These are phyloP conservation scores for Arachnomyces sp. DNA, from an alignment of 2,329 filamentous ascomycete genomes.

Conservation along the genomic window DNA sequence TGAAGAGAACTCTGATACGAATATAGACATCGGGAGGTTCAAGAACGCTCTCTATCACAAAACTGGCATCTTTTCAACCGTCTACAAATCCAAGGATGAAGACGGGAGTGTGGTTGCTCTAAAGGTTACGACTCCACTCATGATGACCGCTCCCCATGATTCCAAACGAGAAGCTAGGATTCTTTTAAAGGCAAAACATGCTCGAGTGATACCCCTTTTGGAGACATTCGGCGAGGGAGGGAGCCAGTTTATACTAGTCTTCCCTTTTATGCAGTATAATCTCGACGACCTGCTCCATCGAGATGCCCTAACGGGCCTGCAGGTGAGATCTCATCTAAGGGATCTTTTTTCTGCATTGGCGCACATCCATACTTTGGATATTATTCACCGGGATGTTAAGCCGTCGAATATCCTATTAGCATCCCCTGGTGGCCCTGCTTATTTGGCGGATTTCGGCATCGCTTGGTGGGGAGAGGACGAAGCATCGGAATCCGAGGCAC, in stretches of 20 bases:
- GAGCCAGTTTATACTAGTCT: slow-evolving; percentile 68
- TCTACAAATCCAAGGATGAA: slow-evolving; percentile 61
- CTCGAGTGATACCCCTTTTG: slow-evolving; percentile 59
- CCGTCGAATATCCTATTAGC: slow-evolving; percentile 77
- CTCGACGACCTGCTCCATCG: slow-evolving; percentile 59
- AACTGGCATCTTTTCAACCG: slow-evolving; percentile 70
- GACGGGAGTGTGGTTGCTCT: slow-evolving; percentile 55
- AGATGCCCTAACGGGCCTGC: slow-evolving; percentile 30
- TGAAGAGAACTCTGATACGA: slow-evolving; percentile 21
- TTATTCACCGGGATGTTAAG: slow-evolving; percentile 92
- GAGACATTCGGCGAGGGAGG: slow-evolving; percentile 64
- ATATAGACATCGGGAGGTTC: slow-evolving; percentile 48
- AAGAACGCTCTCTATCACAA: slow-evolving; percentile 49
- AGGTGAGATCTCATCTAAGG: slow-evolving; percentile 47
- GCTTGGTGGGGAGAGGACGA: slow-evolving; percentile 62
- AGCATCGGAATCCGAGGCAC: slow-evolving; percentile 53
- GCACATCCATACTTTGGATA: slow-evolving; percentile 63
- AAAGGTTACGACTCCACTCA: slow-evolving; percentile 74
- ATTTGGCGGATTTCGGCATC: slow-evolving; percentile 86
- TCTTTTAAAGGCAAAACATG: slow-evolving; percentile 51
- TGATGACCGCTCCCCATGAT: slow-evolving; percentile 72
- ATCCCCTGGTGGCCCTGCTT: slow-evolving; percentile 61
- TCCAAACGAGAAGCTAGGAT: slow-evolving; percentile 72
- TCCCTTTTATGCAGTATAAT: slow-evolving; percentile 73
- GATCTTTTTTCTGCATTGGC: slow-evolving; percentile 65